Base-by-base conservation (phyloP, 2,329 filamentous ascomycete species). In the Tolypocladium inflatum region DNA sequence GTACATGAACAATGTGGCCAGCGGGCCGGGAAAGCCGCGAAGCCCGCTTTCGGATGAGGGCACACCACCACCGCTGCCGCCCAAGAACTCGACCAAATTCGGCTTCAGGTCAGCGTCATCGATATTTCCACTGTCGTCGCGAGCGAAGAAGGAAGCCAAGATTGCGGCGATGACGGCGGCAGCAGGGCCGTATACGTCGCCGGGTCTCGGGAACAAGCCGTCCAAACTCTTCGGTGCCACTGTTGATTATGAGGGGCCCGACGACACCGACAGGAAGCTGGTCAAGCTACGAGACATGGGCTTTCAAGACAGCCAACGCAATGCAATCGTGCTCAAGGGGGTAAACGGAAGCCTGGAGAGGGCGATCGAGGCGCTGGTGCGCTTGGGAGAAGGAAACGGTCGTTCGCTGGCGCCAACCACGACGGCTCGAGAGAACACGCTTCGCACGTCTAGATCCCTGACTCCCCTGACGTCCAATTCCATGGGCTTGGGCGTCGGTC, bases 281-380 rank as follows among this genome's bases (percentile, higher is more conserved):
- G 78, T 79, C 3, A 86, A 84, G 56, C 75, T 99, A 58, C 83
- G 86, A 57, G 91, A 97, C 58, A 96, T 97, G 91, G 94, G 94
- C 0, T 99, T 99, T 66, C 78, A 77, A 4, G 91, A 99, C 68
- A 85, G 88, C 48, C 89, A 88, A 65, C 84, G 89, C 59, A 97
- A 97, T 67, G 80, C 84, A 5, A 85, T 88, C 56, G 85, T 97
- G 33, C 76, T 99, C 21, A 92, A 91, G 69, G 88, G 89, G 3
- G 80, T 95, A 37, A 86, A 88, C 67, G 92, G 93, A 4, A 92
- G 94, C 67, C 69, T 99, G 59, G 91, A 97, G 64, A 88, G 85
- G 70, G 86, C 93, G 0, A 85, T 97, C 51, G 93, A 97, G 71
- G 84, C 90, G 21, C 74, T 99, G 66, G 84, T 94, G 58, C 83